Percentiles rank a stretch among this genome's conserved stretches.
Evolutionary conservation across 75 land plant species (phyloP).

Genomic region (Cunninghamia lanceolata): DNA sequence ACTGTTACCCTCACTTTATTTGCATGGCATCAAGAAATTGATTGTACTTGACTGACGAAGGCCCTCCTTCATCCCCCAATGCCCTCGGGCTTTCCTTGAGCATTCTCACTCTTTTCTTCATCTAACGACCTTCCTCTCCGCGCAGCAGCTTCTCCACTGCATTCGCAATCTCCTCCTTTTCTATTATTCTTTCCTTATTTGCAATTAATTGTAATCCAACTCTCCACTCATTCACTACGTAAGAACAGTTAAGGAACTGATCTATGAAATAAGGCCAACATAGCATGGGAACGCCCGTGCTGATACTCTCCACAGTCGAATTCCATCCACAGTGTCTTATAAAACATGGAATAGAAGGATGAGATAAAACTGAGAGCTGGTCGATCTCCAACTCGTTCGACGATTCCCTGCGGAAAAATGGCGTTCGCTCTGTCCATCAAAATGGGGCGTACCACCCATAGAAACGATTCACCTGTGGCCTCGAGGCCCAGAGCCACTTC

Average conservation of each 20-base stretch:
- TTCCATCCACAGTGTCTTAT: constrained; percentile 61
- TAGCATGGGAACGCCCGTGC: constrained; percentile 43
- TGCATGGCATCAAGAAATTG: neutral
- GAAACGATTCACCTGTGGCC: constrained; percentile 13
- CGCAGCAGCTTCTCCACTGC: constrained; percentile 27
- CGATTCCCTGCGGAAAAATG: constrained; percentile 25
- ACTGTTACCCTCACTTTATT: neutral
- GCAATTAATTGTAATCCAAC: neutral
- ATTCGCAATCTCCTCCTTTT: constrained; percentile 13
- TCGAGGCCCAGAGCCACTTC: constrained; percentile 25
- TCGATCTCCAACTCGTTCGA: constrained; percentile 23
- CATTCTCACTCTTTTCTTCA: constrained; percentile 21
- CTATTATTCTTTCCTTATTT: neutral
- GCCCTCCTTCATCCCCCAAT: constrained; percentile 18
- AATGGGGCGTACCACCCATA: constrained; percentile 26
- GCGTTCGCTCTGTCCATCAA: constrained; percentile 13
- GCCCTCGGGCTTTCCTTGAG: constrained; percentile 7
- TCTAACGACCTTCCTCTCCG: constrained; percentile 26
- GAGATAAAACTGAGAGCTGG: constrained; percentile 47
- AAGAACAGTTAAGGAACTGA: constrained; percentile 16
- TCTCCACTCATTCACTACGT: constrained; percentile 7
- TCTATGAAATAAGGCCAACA: constrained; percentile 35
- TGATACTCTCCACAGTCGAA: constrained; percentile 34
- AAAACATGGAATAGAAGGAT: constrained; percentile 46
- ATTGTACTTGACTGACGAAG: constrained; percentile 4